Evolutionary conservation across 768 basidiomycete species (phyloP).

Genomic region (Rubroboletus pulcherrimus): DNA sequence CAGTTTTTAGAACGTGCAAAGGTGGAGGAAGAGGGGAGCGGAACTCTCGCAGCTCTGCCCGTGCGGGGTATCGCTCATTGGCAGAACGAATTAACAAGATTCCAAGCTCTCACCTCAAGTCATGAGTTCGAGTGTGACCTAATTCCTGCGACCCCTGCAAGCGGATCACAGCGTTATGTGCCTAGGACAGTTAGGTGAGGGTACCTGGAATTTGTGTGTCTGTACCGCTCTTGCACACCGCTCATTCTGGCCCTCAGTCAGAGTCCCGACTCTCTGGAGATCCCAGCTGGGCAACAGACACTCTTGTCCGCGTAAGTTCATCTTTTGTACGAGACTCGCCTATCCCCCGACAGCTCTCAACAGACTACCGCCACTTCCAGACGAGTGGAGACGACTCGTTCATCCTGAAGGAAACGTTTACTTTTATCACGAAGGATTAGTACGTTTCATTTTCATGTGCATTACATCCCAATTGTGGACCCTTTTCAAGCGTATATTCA

Average conservation of each 20-base stretch:
- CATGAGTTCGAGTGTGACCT: not conserved
- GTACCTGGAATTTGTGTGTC: not conserved
- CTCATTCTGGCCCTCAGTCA: not conserved
- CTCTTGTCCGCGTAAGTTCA: conserved; percentile 5
- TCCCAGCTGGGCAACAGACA: conserved; percentile 5
- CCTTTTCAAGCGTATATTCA: too few relatives aligned
- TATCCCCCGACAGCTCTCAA: not conserved
- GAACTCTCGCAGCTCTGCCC: not conserved
- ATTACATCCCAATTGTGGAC: not conserved
- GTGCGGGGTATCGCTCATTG: too few relatives aligned
- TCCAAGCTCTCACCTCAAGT: not conserved
- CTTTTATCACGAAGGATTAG: conserved; percentile 11
- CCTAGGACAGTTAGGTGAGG: not conserved
- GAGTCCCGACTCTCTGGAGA: not conserved
- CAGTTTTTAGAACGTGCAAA: not conserved
- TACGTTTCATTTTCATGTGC: not conserved
- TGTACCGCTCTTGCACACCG: not conserved
- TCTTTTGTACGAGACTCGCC: not conserved
- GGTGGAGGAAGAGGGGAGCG: not conserved
- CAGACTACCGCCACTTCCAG: not conserved
- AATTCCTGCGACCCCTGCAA: not conserved
- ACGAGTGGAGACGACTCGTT: conserved; percentile 7
- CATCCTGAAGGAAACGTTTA: conserved; percentile 10
- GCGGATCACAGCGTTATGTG: conserved; percentile 6
- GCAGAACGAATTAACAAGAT: too few relatives aligned